Base-by-base conservation (phyloP, 2,329 filamentous ascomycete genomes). In the Cercospora berteroae region DNA sequence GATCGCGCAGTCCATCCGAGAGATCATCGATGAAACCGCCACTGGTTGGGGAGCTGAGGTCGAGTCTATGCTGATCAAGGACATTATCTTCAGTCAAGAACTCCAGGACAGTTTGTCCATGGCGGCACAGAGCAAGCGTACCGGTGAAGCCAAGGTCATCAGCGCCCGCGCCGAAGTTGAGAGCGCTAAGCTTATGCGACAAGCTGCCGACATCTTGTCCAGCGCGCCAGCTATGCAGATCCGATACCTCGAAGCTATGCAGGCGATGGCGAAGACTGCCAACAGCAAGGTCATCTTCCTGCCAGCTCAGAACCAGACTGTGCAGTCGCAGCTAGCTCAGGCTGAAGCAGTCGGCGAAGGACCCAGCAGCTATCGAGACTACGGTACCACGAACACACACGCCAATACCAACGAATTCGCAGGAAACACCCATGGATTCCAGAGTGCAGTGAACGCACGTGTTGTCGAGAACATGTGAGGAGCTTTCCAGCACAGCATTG, bases 31-130 rank as follows among this genome's bases (percentile, higher is more conserved):
- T 78, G 94, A 97, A 74, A 95, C 97, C 1, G 94, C 95, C 5
- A 84, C 88, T 10, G 93, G 92, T 69, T 99, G 95, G 95, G 95
- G 95, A 81, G 94, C 97, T 7, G 89, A 92, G 77, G 95, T 98
- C 67, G 95, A 98, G 85, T 94, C 90, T 77, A 99, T 99, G 94
- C 89, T 99, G 73, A 94, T 99, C 87, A 98, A 99, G 83, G 95
- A 99, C 81, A 96, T 99, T 78, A 91, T 98, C 79, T 99, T 99
- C 87, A 93, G 89, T 81, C 89, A 93, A 77, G 95, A 98, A 74
- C 86, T 99, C 55, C 95, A 99, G 81, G 94, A 98, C 77, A 95
- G 92, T 18, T 88, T 99, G 60, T 96, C 92, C 78, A 98, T 99
- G 95, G 95, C 95, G 44, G 95, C 95, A 3, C 95, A 99, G 86